Conservation (phyloP, 2,329 filamentous ascomycete genomes). For the Ophiostoma novo-ulmi region DNA sequence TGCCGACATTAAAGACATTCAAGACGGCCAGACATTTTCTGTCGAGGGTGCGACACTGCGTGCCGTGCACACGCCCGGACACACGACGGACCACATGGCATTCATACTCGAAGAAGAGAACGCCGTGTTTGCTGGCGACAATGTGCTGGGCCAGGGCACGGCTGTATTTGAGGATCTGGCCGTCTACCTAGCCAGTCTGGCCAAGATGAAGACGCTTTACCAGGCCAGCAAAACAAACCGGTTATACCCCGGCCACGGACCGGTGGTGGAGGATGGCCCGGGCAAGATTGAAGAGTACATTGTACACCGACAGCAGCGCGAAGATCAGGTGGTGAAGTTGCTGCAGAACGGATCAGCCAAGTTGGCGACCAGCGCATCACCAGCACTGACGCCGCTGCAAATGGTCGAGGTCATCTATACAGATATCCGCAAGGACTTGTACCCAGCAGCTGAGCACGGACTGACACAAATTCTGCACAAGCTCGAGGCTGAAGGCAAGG, state of each 20-base stretch:
- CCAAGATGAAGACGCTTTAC: slow-evolving; percentile 45
- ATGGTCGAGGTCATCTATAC: slow-evolving; percentile 85
- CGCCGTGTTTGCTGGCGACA: slow-evolving; percentile 69
- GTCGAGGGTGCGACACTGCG: slow-evolving; percentile 53
- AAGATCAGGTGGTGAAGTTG: slow-evolving; percentile 68
- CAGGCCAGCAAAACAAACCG: slow-evolving; percentile 46
- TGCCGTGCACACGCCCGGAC: slow-evolving; percentile 62
- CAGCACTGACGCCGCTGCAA: slow-evolving; percentile 64
- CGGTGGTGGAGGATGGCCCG: slow-evolving; percentile 66
- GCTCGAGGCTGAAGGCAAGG: slow-evolving; percentile 67
- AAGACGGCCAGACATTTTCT: slow-evolving; percentile 47
- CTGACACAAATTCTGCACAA: slow-evolving; percentile 76
- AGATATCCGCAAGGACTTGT: slow-evolving; percentile 69
- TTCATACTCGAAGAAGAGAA: slow-evolving; percentile 58
- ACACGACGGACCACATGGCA: slow-evolving; percentile 65
- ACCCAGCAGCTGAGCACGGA: slow-evolving; percentile 69
- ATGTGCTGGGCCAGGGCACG: slow-evolving; percentile 68
- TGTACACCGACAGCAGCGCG: slow-evolving; percentile 69
- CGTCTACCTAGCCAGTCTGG: slow-evolving; percentile 56
- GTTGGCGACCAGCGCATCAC: background rate
- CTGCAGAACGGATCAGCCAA: slow-evolving; percentile 38
- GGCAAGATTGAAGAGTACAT: slow-evolving; percentile 78
- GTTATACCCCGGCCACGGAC: slow-evolving; percentile 85
- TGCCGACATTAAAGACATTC: slow-evolving; percentile 31
- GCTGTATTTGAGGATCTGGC: slow-evolving; percentile 66